Evolutionary conservation across 345 rosid species (phyloP), one percentile per base, ranked within the genome.

Genomic region (Eutrema japonicum): DNA sequence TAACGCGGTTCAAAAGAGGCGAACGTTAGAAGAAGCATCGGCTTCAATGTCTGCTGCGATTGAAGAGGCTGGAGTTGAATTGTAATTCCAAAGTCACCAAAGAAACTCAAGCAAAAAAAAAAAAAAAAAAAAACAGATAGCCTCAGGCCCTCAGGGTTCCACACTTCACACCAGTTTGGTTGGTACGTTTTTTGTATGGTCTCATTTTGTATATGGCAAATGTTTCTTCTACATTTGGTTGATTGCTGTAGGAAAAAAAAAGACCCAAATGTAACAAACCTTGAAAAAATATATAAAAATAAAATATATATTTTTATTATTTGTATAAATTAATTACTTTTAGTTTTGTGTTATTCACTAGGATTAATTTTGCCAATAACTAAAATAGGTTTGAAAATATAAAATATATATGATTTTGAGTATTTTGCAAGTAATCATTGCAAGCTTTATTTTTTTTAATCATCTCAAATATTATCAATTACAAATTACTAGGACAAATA

Each of bases 1-100:
- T 80, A 86, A 85, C 79, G 66, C 81, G 0, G 82, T 88, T 68
- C 84, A 87, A 78, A 95, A 88, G 86, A 88, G 82, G 80, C 87
- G 97, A 54, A 91, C 99, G 9, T 86, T 95, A 29, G 99, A 92
- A 84, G 97, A 92, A 79, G 96, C 99, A 64, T 95, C 99, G 2
- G 96, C 99, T 72, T 85, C 96, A 56, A 86, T 95, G 93, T 82
- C 96, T 59, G 93, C 96, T 42, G 97, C 96, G 3, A 45, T 89
- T 63, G 87, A 89, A 85, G 93, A 74, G 46, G 92, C 68, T 13
- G 94, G 95, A 64, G 79, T 85, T 35, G 47, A 62, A 57, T 10
- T 67, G 60, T 86, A 82, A 79, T 11, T 13, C 54, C 27, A 10
- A 51, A 43, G 50, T 43, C 42, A 52, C 60, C 69, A 52, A 43